A percentile compares a stretch with the other conserved stretches of the same genome.
Evolutionary conservation across 2,329 filamentous ascomycete species (phyloP).

Genomic region (Penicillium vulpinum): DNA sequence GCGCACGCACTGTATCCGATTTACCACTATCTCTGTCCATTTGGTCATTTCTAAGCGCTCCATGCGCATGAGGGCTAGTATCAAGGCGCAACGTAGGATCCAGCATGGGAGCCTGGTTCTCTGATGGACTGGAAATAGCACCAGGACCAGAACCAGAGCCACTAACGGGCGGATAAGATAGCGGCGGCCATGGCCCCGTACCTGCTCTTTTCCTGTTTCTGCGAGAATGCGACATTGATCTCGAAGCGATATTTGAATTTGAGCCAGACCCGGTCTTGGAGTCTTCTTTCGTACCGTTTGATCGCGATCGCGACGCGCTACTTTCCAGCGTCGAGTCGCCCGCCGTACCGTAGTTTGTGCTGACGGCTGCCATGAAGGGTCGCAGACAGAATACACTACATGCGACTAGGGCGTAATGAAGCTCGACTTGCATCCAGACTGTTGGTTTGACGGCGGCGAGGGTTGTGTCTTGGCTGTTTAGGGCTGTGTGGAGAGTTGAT

Average conservation of each 20-base stretch:
- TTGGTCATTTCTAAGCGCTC: not conserved
- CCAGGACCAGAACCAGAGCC: not conserved
- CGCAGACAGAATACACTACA: constrained; percentile 41
- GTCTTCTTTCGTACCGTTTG: constrained; percentile 17
- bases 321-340: constrained; percentile 33
- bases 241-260: constrained; percentile 11
- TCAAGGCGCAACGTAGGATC: constrained; percentile 2
- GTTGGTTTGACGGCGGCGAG: constrained; percentile 35
- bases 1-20: not conserved
- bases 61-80: not conserved
- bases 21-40: not conserved
- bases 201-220: constrained; percentile 1
- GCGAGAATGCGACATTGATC: constrained; percentile 1
- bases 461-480: constrained; percentile 36
- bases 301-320: constrained; percentile 21
- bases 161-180: not conserved
- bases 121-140: too few species aligned
- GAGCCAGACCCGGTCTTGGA: constrained; percentile 19
- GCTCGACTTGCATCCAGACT: constrained; percentile 39
- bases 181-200: not conserved
- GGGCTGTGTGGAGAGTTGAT: constrained; percentile 29
- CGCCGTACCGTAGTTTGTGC: constrained; percentile 38
- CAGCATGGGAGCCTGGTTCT: not conserved
- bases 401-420: constrained; percentile 38
- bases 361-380: constrained; percentile 40